Evolutionary conservation across 345 rosid species (phyloP).

Genomic region (Durio zibethinus): DNA sequence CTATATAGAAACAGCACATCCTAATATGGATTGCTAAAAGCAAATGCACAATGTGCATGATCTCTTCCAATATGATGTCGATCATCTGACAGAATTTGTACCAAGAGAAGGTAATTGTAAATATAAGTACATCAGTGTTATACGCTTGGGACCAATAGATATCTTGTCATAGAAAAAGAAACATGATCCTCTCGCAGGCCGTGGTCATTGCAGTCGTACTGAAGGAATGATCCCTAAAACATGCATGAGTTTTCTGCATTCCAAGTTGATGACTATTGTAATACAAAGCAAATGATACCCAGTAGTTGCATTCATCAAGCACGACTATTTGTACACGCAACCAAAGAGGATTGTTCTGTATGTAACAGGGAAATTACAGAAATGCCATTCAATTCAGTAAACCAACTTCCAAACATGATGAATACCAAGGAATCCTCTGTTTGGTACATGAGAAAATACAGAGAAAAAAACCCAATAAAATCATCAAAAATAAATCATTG

Average conservation of each 20-base stretch:
- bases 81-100: neutral
- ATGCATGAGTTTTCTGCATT: neutral
- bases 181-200: neutral
- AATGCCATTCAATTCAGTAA: neutral
- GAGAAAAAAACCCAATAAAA: neutral
- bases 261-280: neutral
- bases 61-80: neutral
- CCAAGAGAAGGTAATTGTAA: neutral
- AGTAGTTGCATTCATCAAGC: neutral
- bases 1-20: neutral
- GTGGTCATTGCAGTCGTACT: neutral
- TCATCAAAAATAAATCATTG: neutral
- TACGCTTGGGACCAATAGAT: neutral
- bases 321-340: neutral
- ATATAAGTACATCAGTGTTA: neutral
- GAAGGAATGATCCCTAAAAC: neutral
- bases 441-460: neutral
- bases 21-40: neutral
- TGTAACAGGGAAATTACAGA: neutral
- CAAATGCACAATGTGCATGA: neutral
- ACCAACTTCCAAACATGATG: neutral
- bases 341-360: neutral
- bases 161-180: neutral
- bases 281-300: constrained; percentile 7
- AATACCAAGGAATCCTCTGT: neutral